Conservation (phyloP, 2,329 filamentous ascomycete genomes). For the Fusarium proliferatum region DNA sequence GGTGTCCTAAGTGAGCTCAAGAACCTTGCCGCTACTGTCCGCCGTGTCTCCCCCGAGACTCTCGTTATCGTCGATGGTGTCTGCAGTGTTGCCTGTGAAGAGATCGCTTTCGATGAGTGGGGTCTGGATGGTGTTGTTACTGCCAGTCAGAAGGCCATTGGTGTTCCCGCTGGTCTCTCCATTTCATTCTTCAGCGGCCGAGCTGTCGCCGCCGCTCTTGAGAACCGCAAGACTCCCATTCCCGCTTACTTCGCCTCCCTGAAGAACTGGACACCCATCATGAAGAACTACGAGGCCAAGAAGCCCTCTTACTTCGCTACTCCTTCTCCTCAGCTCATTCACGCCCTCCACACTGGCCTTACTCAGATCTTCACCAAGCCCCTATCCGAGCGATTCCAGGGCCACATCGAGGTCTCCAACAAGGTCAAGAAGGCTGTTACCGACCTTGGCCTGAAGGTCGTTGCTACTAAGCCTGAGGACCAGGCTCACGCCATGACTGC, state of each 20-base stretch:
- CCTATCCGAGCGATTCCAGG: slow-evolving; percentile 83
- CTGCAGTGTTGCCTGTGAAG: slow-evolving; percentile 95
- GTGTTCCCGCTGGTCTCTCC: slow-evolving; percentile 91
- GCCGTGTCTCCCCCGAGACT: slow-evolving; percentile 88
- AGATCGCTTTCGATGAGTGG: slow-evolving; percentile 97
- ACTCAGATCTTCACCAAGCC: slow-evolving; percentile 86
- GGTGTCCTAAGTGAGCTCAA: slow-evolving; percentile 94
- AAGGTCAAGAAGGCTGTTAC: slow-evolving; percentile 86
- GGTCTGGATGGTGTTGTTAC: slow-evolving; percentile 92
- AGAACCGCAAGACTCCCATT: slow-evolving; percentile 83
- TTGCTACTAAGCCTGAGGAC: slow-evolving; percentile 86
- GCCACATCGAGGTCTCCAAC: slow-evolving; percentile 82
- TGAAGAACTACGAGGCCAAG: slow-evolving; percentile 98
- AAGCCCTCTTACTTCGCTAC: slow-evolving; percentile 99
- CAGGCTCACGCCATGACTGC: slow-evolving; percentile 99
- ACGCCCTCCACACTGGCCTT: slow-evolving; percentile 89
- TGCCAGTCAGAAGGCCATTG: slow-evolving; percentile 96
- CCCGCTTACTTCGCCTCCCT: slow-evolving; percentile 94
- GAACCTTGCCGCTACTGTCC: slow-evolving; percentile 83
- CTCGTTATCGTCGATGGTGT: slow-evolving; percentile 94
- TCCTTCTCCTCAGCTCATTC: slow-evolving; percentile 92
- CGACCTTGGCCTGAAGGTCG: slow-evolving; percentile 85
- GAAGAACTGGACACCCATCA: slow-evolving; percentile 98
- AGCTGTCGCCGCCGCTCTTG: slow-evolving; percentile 79
- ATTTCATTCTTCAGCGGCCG: slow-evolving; percentile 94